Evolutionary conservation across 495 filamentous ascomycete species (phyloP).

Genomic region (Cercophora samala): DNA sequence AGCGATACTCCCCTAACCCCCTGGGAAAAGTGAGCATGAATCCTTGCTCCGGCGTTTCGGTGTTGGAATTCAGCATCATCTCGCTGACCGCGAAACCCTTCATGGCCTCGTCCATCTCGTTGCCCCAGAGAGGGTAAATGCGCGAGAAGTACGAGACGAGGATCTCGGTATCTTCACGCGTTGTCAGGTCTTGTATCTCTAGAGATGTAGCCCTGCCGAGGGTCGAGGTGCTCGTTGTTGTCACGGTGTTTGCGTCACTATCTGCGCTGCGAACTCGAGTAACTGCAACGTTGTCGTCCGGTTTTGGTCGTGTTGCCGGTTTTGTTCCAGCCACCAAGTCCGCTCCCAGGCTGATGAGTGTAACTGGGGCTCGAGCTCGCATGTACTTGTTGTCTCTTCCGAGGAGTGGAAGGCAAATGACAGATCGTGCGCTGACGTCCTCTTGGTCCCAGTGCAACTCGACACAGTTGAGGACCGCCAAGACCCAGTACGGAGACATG

Average conservation of each 20-base stretch:
- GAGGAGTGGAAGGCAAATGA: constrained; percentile 27
- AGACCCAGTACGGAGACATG: constrained; percentile 30
- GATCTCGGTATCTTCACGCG: constrained; percentile 19
- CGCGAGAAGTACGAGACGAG: constrained; percentile 27
- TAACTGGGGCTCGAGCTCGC: constrained; percentile 25
- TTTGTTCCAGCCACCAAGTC: background rate
- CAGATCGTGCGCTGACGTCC: constrained; percentile 13
- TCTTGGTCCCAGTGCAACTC: constrained; percentile 14
- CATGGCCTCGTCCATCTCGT: constrained; percentile 28
- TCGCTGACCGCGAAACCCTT: constrained; percentile 22
- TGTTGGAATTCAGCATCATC: background rate
- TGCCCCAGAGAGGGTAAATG: constrained; percentile 26
- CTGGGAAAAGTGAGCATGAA: constrained; percentile 30
- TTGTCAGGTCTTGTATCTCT: constrained; percentile 21
- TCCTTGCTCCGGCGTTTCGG: constrained; percentile 6
- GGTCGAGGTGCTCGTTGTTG: background rate
- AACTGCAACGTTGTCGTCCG: background rate
- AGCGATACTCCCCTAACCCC: constrained; percentile 20
- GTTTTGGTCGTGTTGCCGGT: background rate
- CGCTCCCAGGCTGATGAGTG: constrained; percentile 19
- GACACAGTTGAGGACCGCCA: constrained; percentile 29
- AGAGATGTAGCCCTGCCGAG: background rate
- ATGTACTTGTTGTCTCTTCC: constrained; percentile 29
- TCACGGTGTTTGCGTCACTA: background rate
- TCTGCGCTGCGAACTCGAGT: background rate